These are phyloP conservation scores for Starmerella stellata DNA, from an alignment of 805 yeast species.

Conservation along the genomic window DNA sequence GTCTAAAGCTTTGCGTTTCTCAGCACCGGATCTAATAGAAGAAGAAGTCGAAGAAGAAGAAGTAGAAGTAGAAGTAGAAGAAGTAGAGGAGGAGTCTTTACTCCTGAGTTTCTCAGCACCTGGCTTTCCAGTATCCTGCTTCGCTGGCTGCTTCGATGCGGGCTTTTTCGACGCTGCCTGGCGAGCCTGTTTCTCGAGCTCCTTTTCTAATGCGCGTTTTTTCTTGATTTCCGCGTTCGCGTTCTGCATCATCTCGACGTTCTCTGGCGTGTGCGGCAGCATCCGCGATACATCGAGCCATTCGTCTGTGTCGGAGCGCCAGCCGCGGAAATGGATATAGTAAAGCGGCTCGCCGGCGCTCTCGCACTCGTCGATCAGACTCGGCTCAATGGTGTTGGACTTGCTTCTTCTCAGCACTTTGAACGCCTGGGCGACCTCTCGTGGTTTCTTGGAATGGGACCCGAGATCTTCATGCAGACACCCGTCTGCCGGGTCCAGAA, in stretches of 20 bases:
- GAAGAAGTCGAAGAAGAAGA: too few relatives aligned
- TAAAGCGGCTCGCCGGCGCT: slow-evolving; percentile 31
- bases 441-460: slow-evolving; percentile 18
- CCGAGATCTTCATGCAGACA: slow-evolving; percentile 3
- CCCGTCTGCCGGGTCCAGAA: slow-evolving; percentile 11
- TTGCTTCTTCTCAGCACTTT: slow-evolving; percentile 3
- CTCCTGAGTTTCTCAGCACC: neutral
- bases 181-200: slow-evolving; percentile 3
- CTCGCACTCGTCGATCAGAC: slow-evolving; percentile 3
- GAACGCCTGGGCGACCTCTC: slow-evolving; percentile 20
- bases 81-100: neutral
- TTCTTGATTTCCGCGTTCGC: slow-evolving; percentile 33
- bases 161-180: slow-evolving; percentile 7
- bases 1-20: neutral
- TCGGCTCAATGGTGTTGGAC: slow-evolving; percentile 2
- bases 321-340: slow-evolving; percentile 78
- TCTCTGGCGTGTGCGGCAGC: slow-evolving; percentile 50
- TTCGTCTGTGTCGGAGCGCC: slow-evolving; percentile 94
- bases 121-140: neutral
- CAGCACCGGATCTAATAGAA: too few relatives aligned
- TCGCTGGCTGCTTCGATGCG: neutral
- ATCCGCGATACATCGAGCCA: slow-evolving; percentile 68
- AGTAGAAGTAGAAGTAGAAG: too few relatives aligned
- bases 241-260: slow-evolving; percentile 42
- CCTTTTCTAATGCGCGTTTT: slow-evolving; percentile 10